Conservation (phyloP, 2,329 filamentous ascomycete genomes). For the Neoascochyta sp. region DNA sequence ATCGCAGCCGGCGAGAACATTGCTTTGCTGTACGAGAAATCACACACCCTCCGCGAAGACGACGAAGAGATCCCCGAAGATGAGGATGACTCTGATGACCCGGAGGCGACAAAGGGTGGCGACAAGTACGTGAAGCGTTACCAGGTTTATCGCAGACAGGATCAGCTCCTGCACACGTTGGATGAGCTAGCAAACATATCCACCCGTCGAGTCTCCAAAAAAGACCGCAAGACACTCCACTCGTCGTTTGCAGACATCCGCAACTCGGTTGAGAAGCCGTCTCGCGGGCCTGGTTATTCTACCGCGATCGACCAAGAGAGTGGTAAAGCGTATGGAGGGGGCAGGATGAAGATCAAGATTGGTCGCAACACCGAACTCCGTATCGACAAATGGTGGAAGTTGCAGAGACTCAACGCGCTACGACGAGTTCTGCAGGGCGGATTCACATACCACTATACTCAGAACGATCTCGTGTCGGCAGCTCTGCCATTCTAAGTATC, state of each 20-base stretch:
- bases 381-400: conserved; percentile 72
- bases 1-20: conserved; percentile 76
- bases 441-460: conserved; percentile 36
- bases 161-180: conserved; percentile 58
- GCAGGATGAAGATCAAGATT: conserved; percentile 58
- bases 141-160: conserved; percentile 61
- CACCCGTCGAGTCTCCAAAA: conserved; percentile 61
- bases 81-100: conserved; percentile 47
- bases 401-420: conserved; percentile 60
- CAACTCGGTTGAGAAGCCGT: conserved; percentile 63
- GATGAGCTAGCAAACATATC: conserved; percentile 58
- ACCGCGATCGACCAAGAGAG: conserved; percentile 61
- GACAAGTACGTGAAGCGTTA: conserved; percentile 58
- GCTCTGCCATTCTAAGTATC: conserved; percentile 31
- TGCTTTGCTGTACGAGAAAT: conserved; percentile 76
- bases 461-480: conserved; percentile 35
- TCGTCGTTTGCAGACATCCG: conserved; percentile 63
- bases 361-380: conserved; percentile 57
- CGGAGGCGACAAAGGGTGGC: conserved; percentile 24
- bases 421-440: conserved; percentile 55
- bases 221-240: conserved; percentile 64
- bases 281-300: conserved; percentile 62
- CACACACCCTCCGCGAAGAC: conserved; percentile 56
- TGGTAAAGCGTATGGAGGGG: conserved; percentile 56
- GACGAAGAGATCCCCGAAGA: conserved; percentile 52